A percentile compares a stretch with the other conserved stretches of the same genome.
Conservation (phyloP, 371 early-diverging fungal species). For the Ordospora colligata region DNA sequence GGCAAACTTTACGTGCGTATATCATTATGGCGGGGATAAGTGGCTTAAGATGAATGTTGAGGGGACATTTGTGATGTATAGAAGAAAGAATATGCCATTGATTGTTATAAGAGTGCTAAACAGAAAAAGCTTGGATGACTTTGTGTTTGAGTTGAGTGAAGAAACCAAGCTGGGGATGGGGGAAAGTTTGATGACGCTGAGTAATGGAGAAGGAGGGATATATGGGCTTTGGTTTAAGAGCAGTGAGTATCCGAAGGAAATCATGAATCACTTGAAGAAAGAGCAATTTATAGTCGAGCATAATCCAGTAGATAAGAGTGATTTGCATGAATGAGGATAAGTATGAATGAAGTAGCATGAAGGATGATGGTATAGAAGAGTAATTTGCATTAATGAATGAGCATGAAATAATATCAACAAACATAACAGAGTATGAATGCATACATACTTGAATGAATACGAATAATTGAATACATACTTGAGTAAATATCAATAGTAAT, state of each 20-base stretch:
- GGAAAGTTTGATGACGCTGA: neutral
- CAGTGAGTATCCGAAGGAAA: neutral
- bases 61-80: constrained; percentile 9
- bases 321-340: neutral
- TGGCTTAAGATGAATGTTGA: neutral
- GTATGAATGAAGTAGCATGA: too few species aligned
- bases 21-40: neutral
- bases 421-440: too few species aligned
- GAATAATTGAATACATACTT: too few species aligned
- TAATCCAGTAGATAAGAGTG: neutral
- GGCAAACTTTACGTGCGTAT: neutral
- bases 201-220: neutral
- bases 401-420: too few species aligned
- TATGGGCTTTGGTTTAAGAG: neutral
- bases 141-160: neutral
- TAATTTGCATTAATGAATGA: too few species aligned
- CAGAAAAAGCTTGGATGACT: neutral
- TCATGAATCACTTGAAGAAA: neutral
- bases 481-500: too few species aligned
- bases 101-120: neutral
- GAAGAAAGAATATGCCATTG: neutral
- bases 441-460: too few species aligned
- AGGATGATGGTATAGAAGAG: too few species aligned
- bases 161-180: neutral
- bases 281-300: neutral